A percentile compares a stretch with the other conserved stretches of the same genome.
These are phyloP conservation scores for Dendrostoma leiphaemia DNA, from an alignment of 2,329 filamentous ascomycete species.

Conservation along the genomic window DNA sequence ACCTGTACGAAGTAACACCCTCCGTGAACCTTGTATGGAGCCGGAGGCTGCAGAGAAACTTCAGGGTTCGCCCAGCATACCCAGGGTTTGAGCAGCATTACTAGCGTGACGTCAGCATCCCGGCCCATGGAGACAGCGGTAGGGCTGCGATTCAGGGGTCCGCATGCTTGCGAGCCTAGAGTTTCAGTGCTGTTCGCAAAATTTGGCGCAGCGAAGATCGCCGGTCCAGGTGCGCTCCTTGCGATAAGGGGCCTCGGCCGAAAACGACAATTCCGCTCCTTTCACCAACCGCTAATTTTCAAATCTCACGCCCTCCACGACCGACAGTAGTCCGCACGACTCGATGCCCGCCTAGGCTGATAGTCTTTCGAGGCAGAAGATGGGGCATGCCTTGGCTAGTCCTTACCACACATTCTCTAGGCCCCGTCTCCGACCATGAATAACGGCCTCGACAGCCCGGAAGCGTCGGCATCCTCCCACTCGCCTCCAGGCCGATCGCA, in stretches of 20 bases:
- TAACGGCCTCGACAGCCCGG: slow-evolving; percentile 14
- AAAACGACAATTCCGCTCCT: background rate
- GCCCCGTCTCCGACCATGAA: slow-evolving; percentile 20
- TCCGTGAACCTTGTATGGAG: too few relatives aligned
- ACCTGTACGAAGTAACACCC: too few relatives aligned
- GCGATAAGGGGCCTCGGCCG: background rate
- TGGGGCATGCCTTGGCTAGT: slow-evolving; percentile 9
- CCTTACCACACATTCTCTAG: slow-evolving; percentile 6
- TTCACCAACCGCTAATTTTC: background rate
- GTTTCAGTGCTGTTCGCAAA: too few relatives aligned
- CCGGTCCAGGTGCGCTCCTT: background rate
- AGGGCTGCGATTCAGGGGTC: background rate
- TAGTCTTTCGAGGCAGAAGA: slow-evolving; percentile 10
- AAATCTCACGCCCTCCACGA: background rate
- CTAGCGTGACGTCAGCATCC: background rate
- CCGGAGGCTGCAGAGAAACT: too few relatives aligned
- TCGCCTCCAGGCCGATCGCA: slow-evolving; percentile 29
- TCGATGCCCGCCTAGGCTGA: slow-evolving; percentile 3
- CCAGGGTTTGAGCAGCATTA: background rate
- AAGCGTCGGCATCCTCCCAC: slow-evolving; percentile 28
- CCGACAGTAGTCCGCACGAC: background rate
- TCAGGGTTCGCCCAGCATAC: background rate
- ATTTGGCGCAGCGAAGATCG: background rate
- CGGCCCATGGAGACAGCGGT: background rate
- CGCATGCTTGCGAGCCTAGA: background rate